A percentile compares a stretch with the other conserved stretches of the same genome.
phyloP scores from a whole-genome alignment of 2,329 filamentous ascomycete species.

The Aureobasidium lini region DNA sequence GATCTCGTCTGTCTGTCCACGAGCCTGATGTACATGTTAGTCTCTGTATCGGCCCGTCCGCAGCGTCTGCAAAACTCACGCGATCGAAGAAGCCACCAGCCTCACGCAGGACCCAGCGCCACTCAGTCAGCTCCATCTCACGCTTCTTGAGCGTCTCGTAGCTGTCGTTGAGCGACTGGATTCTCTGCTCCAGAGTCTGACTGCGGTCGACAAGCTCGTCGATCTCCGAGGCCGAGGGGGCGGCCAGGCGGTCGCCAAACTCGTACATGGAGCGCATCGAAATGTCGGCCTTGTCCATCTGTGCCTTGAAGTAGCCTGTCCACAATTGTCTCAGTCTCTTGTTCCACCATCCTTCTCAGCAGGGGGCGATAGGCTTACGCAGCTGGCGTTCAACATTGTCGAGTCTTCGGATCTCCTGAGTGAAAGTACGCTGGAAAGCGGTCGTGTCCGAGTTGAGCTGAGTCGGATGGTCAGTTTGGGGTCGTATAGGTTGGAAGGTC shows the following conservation, averaged over 20 bases:
- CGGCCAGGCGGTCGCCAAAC: slow-evolving; percentile 71
- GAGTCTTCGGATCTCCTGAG: slow-evolving; percentile 90
- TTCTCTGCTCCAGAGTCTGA: slow-evolving; percentile 83
- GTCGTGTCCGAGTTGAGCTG: slow-evolving; percentile 88
- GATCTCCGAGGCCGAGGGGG: slow-evolving; percentile 88
- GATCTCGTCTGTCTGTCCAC: slow-evolving; percentile 95
- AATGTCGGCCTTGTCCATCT: slow-evolving; percentile 92
- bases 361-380: slow-evolving; percentile 49
- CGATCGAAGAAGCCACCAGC: slow-evolving; percentile 96
- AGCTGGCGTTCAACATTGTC: slow-evolving; percentile 98
- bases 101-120: slow-evolving; percentile 95
- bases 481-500: background rate
- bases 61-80: slow-evolving; percentile 23
- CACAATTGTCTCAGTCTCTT: slow-evolving; percentile 5
- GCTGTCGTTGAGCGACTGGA: slow-evolving; percentile 90
- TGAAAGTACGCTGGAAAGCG: slow-evolving; percentile 95
- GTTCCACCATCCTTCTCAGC: background rate
- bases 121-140: slow-evolving; percentile 93
- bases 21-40: slow-evolving; percentile 46
- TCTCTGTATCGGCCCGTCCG: background rate
- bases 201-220: slow-evolving; percentile 90
- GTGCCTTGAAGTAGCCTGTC: slow-evolving; percentile 82
- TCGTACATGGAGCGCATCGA: slow-evolving; percentile 84
- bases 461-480: background rate
- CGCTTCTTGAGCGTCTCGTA: slow-evolving; percentile 98